Conservation (phyloP, 75 land plant species). For the Sequoia sempervirens region DNA sequence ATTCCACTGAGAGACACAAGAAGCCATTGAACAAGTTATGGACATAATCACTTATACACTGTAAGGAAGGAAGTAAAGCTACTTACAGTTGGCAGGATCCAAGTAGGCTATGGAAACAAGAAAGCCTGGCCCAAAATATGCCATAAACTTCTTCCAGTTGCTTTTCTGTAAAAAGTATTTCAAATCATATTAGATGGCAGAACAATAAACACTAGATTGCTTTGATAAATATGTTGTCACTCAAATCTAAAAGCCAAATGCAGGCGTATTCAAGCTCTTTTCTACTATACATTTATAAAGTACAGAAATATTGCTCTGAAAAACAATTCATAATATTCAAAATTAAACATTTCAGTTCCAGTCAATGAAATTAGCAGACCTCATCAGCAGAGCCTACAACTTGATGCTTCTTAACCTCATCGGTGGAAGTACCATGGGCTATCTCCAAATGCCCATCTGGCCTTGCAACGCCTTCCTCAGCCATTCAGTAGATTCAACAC, state of each 20-base stretch:
- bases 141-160: slow-evolving; percentile 18
- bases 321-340: no score
- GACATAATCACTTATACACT: background rate
- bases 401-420: background rate
- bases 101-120: slow-evolving; percentile 31
- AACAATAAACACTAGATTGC: no score
- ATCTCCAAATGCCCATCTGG: background rate
- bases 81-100: slow-evolving; percentile 30
- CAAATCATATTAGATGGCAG: no score
- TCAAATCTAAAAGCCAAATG: no score
- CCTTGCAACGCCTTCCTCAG: background rate
- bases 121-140: slow-evolving; percentile 34
- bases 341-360: no score
- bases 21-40: background rate
- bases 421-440: background rate
- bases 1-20: slow-evolving; percentile 38
- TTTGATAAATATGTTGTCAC: no score
- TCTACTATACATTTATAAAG: no score
- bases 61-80: no score
- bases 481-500: background rate
- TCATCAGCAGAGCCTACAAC: background rate
- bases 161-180: no score
- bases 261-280: no score
- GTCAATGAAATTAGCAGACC: background rate
- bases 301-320: no score